phyloP scores from a whole-genome alignment of 2,329 filamentous ascomycete species.

The Ambrosiella cleistominuta region DNA sequence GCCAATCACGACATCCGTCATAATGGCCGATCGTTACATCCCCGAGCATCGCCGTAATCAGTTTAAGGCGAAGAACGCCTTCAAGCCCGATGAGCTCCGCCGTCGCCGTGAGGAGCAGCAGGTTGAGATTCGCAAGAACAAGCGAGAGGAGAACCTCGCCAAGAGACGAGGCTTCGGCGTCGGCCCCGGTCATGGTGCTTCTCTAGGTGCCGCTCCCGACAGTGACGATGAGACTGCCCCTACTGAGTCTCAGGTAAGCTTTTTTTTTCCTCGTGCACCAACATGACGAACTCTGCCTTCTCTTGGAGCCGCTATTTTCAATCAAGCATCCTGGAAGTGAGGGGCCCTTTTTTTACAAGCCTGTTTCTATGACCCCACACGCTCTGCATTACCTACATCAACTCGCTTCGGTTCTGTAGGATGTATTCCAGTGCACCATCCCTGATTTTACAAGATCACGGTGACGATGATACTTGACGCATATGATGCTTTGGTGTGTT shows the following conservation, averaged over 20 bases:
- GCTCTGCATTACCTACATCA: not conserved
- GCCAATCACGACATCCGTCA: slow-evolving; percentile 23
- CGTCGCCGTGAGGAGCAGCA: slow-evolving; percentile 97
- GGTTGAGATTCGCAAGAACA: slow-evolving; percentile 96
- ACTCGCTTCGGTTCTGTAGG: not conserved
- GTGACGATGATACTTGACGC: not conserved
- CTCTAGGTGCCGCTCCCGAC: slow-evolving; percentile 74
- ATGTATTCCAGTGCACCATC: not conserved
- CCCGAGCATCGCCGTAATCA: slow-evolving; percentile 97
- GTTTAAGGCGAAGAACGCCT: slow-evolving; percentile 98
- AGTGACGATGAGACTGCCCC: slow-evolving; percentile 94
- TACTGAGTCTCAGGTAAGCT: slow-evolving; percentile 83
- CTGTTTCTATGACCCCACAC: slow-evolving; percentile 11
- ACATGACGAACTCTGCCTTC: not conserved
- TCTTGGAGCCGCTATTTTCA: not conserved
- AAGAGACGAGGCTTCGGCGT: slow-evolving; percentile 90
- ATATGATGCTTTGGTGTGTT: not conserved
- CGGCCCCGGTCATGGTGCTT: slow-evolving; percentile 63
- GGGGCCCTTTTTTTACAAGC: slow-evolving; percentile 7
- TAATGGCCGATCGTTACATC: slow-evolving; percentile 97
- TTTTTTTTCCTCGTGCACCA: slow-evolving; percentile 11
- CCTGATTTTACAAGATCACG: not conserved
- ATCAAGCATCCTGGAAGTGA: slow-evolving; percentile 1
- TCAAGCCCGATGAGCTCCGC: slow-evolving; percentile 97
- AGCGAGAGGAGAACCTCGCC: slow-evolving; percentile 96